phyloP scores from a whole-genome alignment of 495 filamentous ascomycete species.

The Aspergillus olivimuriae region DNA sequence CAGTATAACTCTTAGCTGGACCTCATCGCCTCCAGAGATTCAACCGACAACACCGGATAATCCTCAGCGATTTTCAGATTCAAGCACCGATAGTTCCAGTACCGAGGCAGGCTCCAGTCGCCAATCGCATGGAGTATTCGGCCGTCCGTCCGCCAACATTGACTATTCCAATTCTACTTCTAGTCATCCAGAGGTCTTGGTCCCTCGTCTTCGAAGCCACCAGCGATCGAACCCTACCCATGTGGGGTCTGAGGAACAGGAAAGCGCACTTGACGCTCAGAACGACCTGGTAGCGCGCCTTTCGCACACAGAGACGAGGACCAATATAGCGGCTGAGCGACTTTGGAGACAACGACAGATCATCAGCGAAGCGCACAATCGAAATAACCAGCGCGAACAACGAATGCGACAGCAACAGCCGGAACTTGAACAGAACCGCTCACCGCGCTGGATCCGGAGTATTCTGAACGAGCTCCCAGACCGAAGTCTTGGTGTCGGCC shows the following conservation, averaged over 20 bases:
- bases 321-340: slow-evolving; percentile 37
- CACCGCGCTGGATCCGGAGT: slow-evolving; percentile 37
- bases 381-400: slow-evolving; percentile 26
- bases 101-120: slow-evolving; percentile 12
- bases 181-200: slow-evolving; percentile 13
- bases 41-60: slow-evolving; percentile 19
- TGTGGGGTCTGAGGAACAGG: slow-evolving; percentile 24
- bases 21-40: slow-evolving; percentile 31
- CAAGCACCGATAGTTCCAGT: slow-evolving; percentile 14
- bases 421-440: slow-evolving; percentile 31
- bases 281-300: slow-evolving; percentile 26
- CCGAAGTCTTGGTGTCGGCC: slow-evolving; percentile 23
- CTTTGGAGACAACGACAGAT: slow-evolving; percentile 37
- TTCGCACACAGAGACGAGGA: slow-evolving; percentile 29
- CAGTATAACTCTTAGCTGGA: slow-evolving; percentile 31
- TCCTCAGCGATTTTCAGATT: slow-evolving; percentile 11
- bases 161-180: slow-evolving; percentile 16
- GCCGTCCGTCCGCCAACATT: slow-evolving; percentile 17
- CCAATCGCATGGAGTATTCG: slow-evolving; percentile 11
- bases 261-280: slow-evolving; percentile 19
- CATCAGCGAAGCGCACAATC: slow-evolving; percentile 31
- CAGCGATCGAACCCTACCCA: slow-evolving; percentile 30
- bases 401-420: slow-evolving; percentile 29
- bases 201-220: slow-evolving; percentile 19
- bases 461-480: slow-evolving; percentile 38